Evolutionary conservation across 179 eudicot genomes (phyloP), one percentile per base, ranked within the genome.

Genomic region (Camellia oleifera): DNA sequence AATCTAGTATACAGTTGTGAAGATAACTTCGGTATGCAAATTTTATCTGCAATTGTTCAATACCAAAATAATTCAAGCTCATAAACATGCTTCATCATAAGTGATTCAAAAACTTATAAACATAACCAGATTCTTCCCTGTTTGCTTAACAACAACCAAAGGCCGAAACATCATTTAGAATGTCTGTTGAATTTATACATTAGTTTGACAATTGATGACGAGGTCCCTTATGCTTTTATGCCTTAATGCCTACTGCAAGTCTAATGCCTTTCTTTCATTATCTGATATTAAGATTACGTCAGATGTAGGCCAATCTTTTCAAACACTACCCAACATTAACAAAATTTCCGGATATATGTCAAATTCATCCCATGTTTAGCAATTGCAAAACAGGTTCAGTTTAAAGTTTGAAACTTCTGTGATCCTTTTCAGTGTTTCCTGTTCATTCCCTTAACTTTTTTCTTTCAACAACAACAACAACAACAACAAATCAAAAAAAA

Each of bases 21-120:
- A 46, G 11, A 54, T 14, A 20, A 18, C 10, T 8, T 70, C 3
- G 44, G 9, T 70, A 26, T n/a, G 56, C 26, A 11, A 44, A 72
- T 12, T 72, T 11, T 13, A 72, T 54, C 45, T 23, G 54, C 1
- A 53, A 53, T 20, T 72, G 4, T 54, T 45, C 12, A 73, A 26
- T 23, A 73, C 48, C 60, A 32, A 72, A 56, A 52, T 20, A 71
- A 42, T 52, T 72, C 62, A 73, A 56, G 63, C 63, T 73, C 63
- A 44, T 26, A 32, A 53, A 23, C 46, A 56, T 53, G 12, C 3
- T 70, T 6, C 11, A 23, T 72, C 45, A 72, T 11, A 72, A 53
- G 44, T 53, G 61, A 12, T 4, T 5, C 56, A 11, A 20, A 32
- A 17, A 7, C 26, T 52, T 70, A 48, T 0, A 70, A 70, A 18